Conservation (phyloP, 2,329 filamentous ascomycete genomes). For the Fusarium beomiforme region DNA sequence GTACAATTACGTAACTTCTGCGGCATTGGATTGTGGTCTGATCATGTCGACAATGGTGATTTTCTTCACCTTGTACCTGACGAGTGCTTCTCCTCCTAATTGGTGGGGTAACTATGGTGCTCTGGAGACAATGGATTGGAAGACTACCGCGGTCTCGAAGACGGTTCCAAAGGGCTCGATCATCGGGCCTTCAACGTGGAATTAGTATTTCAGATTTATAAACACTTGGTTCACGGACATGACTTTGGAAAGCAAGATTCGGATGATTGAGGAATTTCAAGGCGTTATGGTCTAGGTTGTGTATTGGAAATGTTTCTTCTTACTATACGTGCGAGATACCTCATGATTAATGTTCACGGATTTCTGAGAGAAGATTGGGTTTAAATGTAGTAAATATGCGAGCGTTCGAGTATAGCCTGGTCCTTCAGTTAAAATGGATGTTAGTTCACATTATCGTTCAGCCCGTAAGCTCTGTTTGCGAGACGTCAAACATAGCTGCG, state of each 20-base stretch:
- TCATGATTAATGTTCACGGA: constrained; percentile 39
- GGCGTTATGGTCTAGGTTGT: constrained; percentile 35
- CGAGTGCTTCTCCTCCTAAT: constrained; percentile 61
- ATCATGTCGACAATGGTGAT: constrained; percentile 74
- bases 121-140: constrained; percentile 58
- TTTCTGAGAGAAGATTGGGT: not conserved
- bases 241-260: constrained; percentile 20
- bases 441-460: not conserved
- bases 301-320: constrained; percentile 27
- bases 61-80: constrained; percentile 74
- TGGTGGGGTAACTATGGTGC: constrained; percentile 71
- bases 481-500: not conserved
- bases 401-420: not conserved
- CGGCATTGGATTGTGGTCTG: constrained; percentile 75
- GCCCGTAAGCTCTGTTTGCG: not conserved
- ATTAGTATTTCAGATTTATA: constrained; percentile 37
- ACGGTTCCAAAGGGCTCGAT: constrained; percentile 55
- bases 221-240: not conserved
- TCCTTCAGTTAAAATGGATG: not conserved
- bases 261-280: constrained; percentile 12
- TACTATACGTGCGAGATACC: constrained; percentile 38
- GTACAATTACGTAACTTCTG: constrained; percentile 81
- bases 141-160: constrained; percentile 55
- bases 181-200: constrained; percentile 63
- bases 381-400: not conserved